Percentiles rank a stretch among this genome's conserved stretches.
Evolutionary conservation across 192 early-diverging fungal species (phyloP).

Genomic region (Backusella macrospora): DNA sequence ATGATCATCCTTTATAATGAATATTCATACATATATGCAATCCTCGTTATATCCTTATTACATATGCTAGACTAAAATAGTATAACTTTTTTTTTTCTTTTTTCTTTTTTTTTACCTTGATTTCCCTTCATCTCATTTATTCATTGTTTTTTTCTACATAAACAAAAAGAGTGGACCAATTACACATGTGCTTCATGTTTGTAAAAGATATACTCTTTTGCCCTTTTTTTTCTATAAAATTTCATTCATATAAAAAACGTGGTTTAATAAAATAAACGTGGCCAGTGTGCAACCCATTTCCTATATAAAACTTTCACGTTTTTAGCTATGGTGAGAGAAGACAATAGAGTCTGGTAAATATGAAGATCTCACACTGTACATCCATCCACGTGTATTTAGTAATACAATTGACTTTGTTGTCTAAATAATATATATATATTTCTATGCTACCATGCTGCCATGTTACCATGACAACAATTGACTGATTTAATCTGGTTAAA

Average conservation of each 20-base stretch:
- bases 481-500: background rate
- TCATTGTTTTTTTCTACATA: background rate
- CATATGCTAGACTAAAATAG: too few species aligned
- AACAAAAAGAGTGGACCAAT: background rate
- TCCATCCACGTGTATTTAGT: background rate
- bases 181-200: conserved; percentile 6
- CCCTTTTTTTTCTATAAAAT: background rate
- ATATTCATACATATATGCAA: too few species aligned
- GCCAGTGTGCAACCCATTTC: background rate
- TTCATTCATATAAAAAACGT: conserved; percentile 3
- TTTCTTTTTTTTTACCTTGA: background rate
- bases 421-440: background rate
- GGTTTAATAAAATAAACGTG: conserved; percentile 16
- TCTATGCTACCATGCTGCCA: too few species aligned
- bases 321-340: background rate
- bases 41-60: too few species aligned
- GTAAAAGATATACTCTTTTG: background rate
- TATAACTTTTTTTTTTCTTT: background rate
- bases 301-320: background rate
- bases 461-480: background rate
- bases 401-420: background rate
- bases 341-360: background rate
- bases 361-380: background rate
- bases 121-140: background rate
- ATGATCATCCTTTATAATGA: conserved; percentile 3